These are phyloP conservation scores for Aureobasidium sp. DNA, from an alignment of 2,329 filamentous ascomycete species.

Conservation along the genomic window DNA sequence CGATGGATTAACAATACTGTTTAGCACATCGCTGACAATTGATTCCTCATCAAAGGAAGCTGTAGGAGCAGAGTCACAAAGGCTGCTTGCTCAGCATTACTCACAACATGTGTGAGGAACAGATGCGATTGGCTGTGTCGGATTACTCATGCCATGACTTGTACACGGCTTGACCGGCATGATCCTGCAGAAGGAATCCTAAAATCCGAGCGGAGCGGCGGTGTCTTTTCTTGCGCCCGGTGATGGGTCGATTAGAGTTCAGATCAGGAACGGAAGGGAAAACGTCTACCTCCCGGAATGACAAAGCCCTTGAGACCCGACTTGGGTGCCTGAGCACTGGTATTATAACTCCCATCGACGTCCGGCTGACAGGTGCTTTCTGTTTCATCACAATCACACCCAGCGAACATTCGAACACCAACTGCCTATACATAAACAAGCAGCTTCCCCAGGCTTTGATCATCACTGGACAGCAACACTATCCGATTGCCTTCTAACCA, in stretches of 20 bases:
- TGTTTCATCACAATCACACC: slow-evolving; percentile 16
- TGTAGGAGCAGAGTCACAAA: neutral
- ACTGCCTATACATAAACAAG: neutral
- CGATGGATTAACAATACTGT: slow-evolving; percentile 3
- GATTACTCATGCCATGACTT: slow-evolving; percentile 8
- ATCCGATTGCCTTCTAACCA: neutral
- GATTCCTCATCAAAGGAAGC: neutral
- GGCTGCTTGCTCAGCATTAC: slow-evolving; percentile 11
- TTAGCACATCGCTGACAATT: slow-evolving; percentile 7
- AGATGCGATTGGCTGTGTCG: neutral
- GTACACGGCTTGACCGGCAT: slow-evolving; percentile 1
- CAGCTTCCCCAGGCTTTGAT: slow-evolving; percentile 7
- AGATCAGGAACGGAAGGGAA: slow-evolving; percentile 8
- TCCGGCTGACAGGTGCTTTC: slow-evolving; percentile 9
- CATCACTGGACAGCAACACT: neutral
- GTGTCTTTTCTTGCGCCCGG: neutral
- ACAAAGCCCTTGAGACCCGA: slow-evolving; percentile 8
- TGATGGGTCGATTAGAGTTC: neutral
- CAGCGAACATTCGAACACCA: slow-evolving; percentile 2
- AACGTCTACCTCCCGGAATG: slow-evolving; percentile 8
- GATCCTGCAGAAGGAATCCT: neutral
- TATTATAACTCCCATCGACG: slow-evolving; percentile 10
- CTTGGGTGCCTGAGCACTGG: slow-evolving; percentile 12
- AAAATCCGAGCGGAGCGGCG: slow-evolving; percentile 10
- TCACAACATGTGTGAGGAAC: neutral